A percentile compares a stretch with the other conserved stretches of the same genome.
phyloP scores from a whole-genome alignment of 2,329 filamentous ascomycete genomes.

The Thielaviopsis musarum region DNA sequence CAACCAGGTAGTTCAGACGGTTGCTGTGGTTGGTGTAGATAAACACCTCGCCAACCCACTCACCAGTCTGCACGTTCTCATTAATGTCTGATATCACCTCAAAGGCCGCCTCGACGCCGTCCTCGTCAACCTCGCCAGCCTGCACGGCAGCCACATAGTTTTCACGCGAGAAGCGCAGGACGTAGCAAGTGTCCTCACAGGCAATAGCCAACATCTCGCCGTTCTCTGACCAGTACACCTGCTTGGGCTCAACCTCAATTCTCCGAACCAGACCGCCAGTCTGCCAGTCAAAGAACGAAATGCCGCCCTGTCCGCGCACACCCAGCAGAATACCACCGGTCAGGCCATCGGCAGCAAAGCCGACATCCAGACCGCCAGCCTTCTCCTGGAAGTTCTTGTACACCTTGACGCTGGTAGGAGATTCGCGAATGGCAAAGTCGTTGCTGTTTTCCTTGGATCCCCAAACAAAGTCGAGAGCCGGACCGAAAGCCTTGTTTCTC shows the following conservation, averaged over 20 bases:
- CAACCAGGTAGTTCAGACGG: conserved; percentile 91
- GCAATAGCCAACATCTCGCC: conserved; percentile 85
- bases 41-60: conserved; percentile 98
- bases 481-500: conserved; percentile 94
- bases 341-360: conserved; percentile 85
- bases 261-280: conserved; percentile 75
- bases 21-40: conserved; percentile 97
- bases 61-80: conserved; percentile 80
- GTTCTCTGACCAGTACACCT: conserved; percentile 94
- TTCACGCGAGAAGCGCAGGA: conserved; percentile 80
- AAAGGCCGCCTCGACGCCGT: conserved; percentile 89
- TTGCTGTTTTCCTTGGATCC: conserved; percentile 95
- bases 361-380: conserved; percentile 72
- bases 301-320: conserved; percentile 85
- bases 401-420: conserved; percentile 82
- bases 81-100: conserved; percentile 93
- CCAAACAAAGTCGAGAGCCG: conserved; percentile 92
- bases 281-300: conserved; percentile 95
- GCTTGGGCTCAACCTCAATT: conserved; percentile 62
- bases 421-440: conserved; percentile 94
- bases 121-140: conserved; percentile 64
- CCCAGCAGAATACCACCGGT: conserved; percentile 80
- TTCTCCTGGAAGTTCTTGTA: conserved; percentile 98
- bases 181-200: conserved; percentile 90
- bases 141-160: conserved; percentile 74